phyloP scores from a whole-genome alignment of 345 rosid genomes.

The Psidium friedrichsthalianum region DNA sequence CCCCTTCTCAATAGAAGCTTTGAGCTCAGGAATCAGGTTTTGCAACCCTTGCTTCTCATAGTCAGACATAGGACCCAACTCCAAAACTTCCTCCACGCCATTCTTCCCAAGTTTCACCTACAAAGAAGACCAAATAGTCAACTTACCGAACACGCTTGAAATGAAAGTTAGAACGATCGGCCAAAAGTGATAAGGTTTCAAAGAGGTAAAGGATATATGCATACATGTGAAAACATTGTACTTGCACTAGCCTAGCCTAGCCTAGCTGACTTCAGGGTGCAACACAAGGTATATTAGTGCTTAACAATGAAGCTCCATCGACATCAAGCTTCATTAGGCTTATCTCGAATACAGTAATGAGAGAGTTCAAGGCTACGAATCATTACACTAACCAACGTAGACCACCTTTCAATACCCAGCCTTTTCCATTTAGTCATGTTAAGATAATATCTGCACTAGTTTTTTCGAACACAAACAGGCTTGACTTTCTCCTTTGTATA shows the following conservation, averaged over 20 bases:
- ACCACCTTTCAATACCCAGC: neutral
- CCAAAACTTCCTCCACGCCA: conserved; percentile 66
- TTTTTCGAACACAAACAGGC: neutral
- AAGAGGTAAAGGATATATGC: neutral
- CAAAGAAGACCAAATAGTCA: neutral
- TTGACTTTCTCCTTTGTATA: neutral
- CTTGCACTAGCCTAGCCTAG: neutral
- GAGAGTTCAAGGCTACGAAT: neutral
- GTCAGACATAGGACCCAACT: conserved; percentile 68
- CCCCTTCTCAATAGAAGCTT: conserved; percentile 67
- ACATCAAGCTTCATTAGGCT: neutral
- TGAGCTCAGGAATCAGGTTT: conserved; percentile 59
- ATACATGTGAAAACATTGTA: neutral
- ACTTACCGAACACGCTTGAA: neutral
- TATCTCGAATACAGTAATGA: neutral
- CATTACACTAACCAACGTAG: neutral
- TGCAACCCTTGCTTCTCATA: conserved; percentile 61
- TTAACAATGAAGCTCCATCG: neutral
- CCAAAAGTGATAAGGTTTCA: neutral
- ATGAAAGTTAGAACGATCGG: neutral
- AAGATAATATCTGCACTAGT: neutral
- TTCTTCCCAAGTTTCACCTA: conserved; percentile 42
- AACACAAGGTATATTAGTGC: neutral
- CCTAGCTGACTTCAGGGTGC: neutral
- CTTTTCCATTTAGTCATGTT: neutral